Base-by-base conservation (phyloP, 2,329 filamentous ascomycete species). In the Intubia oerlemansii region DNA sequence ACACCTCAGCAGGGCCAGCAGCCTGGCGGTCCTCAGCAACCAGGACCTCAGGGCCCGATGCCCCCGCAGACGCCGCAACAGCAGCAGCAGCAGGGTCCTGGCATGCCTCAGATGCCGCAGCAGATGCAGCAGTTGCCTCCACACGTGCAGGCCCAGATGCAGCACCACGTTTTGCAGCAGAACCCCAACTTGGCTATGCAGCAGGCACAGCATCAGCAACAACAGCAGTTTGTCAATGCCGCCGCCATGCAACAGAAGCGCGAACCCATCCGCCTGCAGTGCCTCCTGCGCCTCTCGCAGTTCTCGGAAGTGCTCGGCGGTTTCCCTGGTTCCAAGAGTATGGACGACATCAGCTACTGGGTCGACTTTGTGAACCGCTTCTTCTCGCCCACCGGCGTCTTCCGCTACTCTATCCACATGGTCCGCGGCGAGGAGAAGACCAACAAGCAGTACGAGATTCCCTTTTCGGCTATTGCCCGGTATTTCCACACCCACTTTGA, bases 401-500 rank as follows among this genome's bases (percentile, higher is more conserved):
- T 92, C 43, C 68, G 82, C 24, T 69, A 85, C 41, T 65, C 70
- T 4, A 56, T 90, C 11, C 62, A 62, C 37, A 53, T 62, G 25
- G 54, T 49, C 24, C 57, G 64, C 13, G 53, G 53, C 32, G 66
- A 71, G 25, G 60, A 68, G 25, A 52, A 53, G 20, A 58, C 56
- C 12, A 64, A 74, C 31, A 93, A 90, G 53, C 69, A 76, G 42
- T 93, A 84, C 42, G 84, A 93, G 46, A 81, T 95, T 27, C 66
- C 74, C 3, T 79, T 68, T 33, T 67, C 82, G 4, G 78, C 78
- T 1, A 59, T 98, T 25, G 69, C 85, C 19, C 71, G 85, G 42
- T 95, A 88, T 49, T 93, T 92, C 46, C 70, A 77, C 41, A 84
- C 80, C 0, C 76, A 91, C 42, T 93, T 88, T 45, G 73, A 75